phyloP scores from a whole-genome alignment of 2,329 filamentous ascomycete genomes.

The Diaporthe helianthi region DNA sequence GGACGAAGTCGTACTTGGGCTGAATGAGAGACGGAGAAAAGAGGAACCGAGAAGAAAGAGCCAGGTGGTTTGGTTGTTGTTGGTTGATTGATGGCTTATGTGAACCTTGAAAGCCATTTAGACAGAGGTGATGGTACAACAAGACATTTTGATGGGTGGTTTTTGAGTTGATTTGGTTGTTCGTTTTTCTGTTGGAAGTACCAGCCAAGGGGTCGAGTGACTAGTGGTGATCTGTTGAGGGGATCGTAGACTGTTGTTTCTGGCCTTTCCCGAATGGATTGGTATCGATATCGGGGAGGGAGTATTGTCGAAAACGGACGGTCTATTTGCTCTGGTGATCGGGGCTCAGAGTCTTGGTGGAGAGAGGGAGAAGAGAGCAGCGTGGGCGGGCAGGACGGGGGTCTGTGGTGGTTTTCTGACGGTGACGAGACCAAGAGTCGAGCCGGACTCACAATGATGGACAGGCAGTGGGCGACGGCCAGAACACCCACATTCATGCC shows the following conservation, averaged over 20 bases:
- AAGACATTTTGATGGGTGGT: constrained; percentile 25
- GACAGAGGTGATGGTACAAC: constrained; percentile 24
- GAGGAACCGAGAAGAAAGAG: constrained; percentile 39
- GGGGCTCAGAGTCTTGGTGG: constrained; percentile 19
- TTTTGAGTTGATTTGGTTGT: not conserved
- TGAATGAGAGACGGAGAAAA: constrained; percentile 36
- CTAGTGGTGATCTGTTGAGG: not conserved
- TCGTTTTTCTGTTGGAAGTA: not conserved
- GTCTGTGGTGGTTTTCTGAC: constrained; percentile 29
- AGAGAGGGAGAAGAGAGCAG: constrained; percentile 11
- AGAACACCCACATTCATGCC: not conserved
- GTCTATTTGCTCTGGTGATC: constrained; percentile 13
- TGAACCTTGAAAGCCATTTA: constrained; percentile 45
- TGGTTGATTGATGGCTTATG: constrained; percentile 38
- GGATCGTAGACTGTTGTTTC: constrained; percentile 22
- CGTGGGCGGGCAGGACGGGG: constrained; percentile 20
- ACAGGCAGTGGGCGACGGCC: constrained; percentile 2
- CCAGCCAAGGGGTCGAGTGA: not conserved
- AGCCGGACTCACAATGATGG: constrained; percentile 19
- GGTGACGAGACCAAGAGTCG: constrained; percentile 9
- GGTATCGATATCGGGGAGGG: constrained; percentile 10
- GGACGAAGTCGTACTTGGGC: constrained; percentile 32
- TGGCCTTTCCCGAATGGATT: constrained; percentile 2
- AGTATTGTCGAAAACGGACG: constrained; percentile 9
- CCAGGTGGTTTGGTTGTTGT: constrained; percentile 35